A percentile compares a stretch with the other conserved stretches of the same genome.
These are phyloP conservation scores for Colletotrichum theobromicola DNA, from an alignment of 2,329 filamentous ascomycete species.

Conservation along the genomic window DNA sequence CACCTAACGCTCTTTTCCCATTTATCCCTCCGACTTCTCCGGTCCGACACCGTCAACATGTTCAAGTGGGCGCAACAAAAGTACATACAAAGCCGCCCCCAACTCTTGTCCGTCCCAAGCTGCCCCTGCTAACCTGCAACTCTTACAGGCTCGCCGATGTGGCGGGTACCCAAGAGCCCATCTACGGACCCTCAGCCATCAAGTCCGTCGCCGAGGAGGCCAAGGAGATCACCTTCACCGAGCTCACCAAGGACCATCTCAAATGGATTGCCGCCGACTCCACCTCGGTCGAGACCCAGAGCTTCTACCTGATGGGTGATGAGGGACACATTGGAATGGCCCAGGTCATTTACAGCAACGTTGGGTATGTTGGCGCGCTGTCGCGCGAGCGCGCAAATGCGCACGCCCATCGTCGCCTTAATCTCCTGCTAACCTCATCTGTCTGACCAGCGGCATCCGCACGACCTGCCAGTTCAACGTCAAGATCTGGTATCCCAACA, in stretches of 20 bases:
- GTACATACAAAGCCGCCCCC: slow-evolving; percentile 54
- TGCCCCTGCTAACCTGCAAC: slow-evolving; percentile 20
- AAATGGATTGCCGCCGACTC: slow-evolving; percentile 83
- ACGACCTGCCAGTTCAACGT: slow-evolving; percentile 93
- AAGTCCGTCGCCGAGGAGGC: slow-evolving; percentile 84
- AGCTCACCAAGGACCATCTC: slow-evolving; percentile 77
- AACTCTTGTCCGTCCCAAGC: slow-evolving; percentile 27
- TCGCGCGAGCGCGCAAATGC: neutral
- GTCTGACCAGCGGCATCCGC: slow-evolving; percentile 73
- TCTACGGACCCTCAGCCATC: slow-evolving; percentile 90
- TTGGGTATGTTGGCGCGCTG: slow-evolving; percentile 68
- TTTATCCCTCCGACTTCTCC: neutral
- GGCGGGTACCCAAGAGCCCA: slow-evolving; percentile 93
- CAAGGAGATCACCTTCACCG: slow-evolving; percentile 78
- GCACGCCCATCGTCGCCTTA: neutral
- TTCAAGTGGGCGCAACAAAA: slow-evolving; percentile 96
- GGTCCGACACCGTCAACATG: slow-evolving; percentile 55
- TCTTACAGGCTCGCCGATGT: slow-evolving; percentile 71
- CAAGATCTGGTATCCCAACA: slow-evolving; percentile 85
- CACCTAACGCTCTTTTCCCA: neutral
- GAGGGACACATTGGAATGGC: slow-evolving; percentile 77
- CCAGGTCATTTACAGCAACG: slow-evolving; percentile 98
- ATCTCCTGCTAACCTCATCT: neutral
- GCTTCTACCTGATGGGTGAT: slow-evolving; percentile 87
- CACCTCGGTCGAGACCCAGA: slow-evolving; percentile 93